Percentiles rank a stretch among this genome's conserved stretches.
phyloP scores from a whole-genome alignment of 495 filamentous ascomycete genomes.

The Ramalina intermedia region DNA sequence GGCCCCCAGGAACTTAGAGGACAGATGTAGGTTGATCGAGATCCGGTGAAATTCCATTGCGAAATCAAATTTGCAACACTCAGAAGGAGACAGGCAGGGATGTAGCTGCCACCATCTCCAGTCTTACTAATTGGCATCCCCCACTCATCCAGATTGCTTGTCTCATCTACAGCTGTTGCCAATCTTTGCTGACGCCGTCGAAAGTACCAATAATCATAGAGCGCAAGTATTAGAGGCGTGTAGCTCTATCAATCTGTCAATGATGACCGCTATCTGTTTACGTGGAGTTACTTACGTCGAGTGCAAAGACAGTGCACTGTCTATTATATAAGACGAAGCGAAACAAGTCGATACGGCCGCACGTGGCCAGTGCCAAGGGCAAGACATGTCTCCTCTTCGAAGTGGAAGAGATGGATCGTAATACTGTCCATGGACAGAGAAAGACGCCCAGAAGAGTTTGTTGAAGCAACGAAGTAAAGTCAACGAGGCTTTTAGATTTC shows the following conservation, averaged over 20 bases:
- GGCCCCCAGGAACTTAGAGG: conserved; percentile 20
- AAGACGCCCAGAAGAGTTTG: not conserved
- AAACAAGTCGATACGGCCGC: conserved; percentile 27
- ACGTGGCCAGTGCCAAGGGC: conserved; percentile 15
- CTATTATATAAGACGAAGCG: conserved; percentile 21
- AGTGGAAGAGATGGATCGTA: not conserved
- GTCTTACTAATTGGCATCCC: not conserved
- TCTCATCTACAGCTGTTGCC: conserved; percentile 5
- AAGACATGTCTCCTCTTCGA: not conserved
- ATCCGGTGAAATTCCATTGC: not conserved
- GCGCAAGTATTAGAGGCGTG: conserved; percentile 26
- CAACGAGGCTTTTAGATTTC: too few relatives aligned
- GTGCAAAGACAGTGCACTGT: conserved; percentile 28
- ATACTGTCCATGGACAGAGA: not conserved
- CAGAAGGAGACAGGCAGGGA: not conserved
- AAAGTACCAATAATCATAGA: conserved; percentile 30
- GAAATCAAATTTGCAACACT: not conserved
- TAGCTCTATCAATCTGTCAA: conserved; percentile 4
- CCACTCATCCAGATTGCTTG: not conserved
- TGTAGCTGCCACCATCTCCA: not conserved
- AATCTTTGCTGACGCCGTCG: conserved; percentile 18
- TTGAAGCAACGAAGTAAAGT: not conserved
- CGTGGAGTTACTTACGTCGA: conserved; percentile 22
- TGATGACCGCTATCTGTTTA: not conserved
- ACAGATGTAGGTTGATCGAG: conserved; percentile 34